Conservation (phyloP, 2,329 filamentous ascomycete species). For the Orbilia oligospora region DNA sequence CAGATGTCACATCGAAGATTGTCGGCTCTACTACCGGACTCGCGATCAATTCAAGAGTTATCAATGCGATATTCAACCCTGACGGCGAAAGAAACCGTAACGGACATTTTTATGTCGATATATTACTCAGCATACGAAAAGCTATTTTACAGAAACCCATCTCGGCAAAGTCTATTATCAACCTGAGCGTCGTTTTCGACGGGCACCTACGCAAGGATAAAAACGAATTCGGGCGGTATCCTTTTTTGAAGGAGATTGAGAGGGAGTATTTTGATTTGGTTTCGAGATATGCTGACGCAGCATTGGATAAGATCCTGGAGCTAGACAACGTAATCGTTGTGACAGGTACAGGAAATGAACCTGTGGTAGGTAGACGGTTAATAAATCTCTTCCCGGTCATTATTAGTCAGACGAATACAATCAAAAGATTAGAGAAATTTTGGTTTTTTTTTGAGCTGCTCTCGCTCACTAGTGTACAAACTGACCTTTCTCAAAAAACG, state of each 20-base stretch:
- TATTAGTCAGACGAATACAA: too few species aligned
- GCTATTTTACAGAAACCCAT: background rate
- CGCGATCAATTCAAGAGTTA: slow-evolving; percentile 23
- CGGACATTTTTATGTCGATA: background rate
- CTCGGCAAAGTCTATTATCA: slow-evolving; percentile 9
- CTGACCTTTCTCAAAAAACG: background rate
- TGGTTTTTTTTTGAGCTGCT: too few species aligned
- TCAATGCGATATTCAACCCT: background rate
- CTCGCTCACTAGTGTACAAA: background rate
- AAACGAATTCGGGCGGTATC: background rate
- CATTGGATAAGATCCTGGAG: background rate
- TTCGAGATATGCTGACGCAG: slow-evolving; percentile 12
- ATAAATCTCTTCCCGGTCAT: background rate
- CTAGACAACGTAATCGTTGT: slow-evolving; percentile 19
- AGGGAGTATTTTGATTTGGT: background rate
- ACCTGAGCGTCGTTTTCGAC: background rate
- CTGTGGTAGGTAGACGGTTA: background rate
- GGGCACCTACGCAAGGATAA: background rate
- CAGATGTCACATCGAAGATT: slow-evolving; percentile 26
- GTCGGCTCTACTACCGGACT: slow-evolving; percentile 25
- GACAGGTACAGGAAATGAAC: slow-evolving; percentile 13
- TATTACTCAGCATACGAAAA: slow-evolving; percentile 9
- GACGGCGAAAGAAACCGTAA: background rate
- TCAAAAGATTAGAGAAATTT: too few species aligned
- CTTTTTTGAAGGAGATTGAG: background rate